Evolutionary conservation across 805 yeast species (phyloP).

Genomic region (Pichia cabralensis): DNA sequence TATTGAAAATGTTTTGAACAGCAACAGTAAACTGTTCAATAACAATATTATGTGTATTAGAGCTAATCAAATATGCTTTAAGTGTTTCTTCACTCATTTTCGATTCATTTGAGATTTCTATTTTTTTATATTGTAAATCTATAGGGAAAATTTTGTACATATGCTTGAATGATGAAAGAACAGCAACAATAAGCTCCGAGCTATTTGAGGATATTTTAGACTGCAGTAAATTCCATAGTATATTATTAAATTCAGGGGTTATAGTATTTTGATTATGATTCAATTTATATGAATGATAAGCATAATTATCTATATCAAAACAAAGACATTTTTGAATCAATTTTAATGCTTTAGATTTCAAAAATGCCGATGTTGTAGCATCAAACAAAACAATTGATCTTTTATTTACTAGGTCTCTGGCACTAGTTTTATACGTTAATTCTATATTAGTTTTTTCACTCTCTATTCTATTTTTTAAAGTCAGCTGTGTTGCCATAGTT

Average conservation of each 20-base stretch:
- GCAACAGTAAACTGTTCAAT: constrained; percentile 11
- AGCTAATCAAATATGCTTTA: constrained; percentile 15
- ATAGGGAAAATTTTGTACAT: constrained; percentile 14
- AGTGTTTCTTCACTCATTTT: constrained; percentile 11
- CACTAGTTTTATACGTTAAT: constrained; percentile 34
- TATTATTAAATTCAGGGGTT: constrained; percentile 14
- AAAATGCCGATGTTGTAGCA: constrained; percentile 9
- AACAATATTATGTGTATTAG: constrained; percentile 22
- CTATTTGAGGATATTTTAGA: constrained; percentile 17
- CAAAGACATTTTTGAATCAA: constrained; percentile 14
- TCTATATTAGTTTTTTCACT: constrained; percentile 20
- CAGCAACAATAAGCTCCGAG: constrained; percentile 8
- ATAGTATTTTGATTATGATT: constrained; percentile 11
- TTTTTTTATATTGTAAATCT: constrained; percentile 17
- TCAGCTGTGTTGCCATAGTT: constrained; percentile 15
- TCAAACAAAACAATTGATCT: constrained; percentile 27
- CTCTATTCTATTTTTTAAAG: constrained; percentile 10
- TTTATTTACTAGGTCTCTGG: constrained; percentile 38
- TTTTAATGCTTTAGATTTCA: constrained; percentile 12
- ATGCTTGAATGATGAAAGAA: constrained; percentile 13
- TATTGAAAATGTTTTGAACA: constrained; percentile 17
- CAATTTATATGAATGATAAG: constrained; percentile 16
- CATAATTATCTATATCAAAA: constrained; percentile 19
- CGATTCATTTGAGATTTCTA: constrained; percentile 7
- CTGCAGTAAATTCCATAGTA: constrained; percentile 19